Conservation (phyloP, 2,329 filamentous ascomycete genomes). For the Septoria petroselini region DNA sequence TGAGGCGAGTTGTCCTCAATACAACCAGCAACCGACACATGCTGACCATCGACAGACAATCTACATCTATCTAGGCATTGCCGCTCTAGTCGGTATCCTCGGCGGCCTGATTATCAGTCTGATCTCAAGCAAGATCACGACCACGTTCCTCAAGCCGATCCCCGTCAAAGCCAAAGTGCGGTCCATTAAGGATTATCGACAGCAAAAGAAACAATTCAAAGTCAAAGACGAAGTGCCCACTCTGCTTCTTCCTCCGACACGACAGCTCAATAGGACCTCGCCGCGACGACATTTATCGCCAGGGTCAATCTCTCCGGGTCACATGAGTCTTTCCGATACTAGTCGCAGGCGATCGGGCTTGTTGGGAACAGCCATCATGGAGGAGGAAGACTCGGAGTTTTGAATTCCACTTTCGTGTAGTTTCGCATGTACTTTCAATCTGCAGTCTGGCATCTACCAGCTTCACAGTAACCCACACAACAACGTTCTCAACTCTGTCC, state of each 20-base stretch:
- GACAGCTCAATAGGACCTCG: slow-evolving; percentile 7
- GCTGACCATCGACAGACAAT: slow-evolving; percentile 42
- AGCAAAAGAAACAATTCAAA: slow-evolving; percentile 31
- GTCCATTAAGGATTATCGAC: slow-evolving; percentile 36
- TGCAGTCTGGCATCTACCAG: neutral
- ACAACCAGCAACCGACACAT: no score
- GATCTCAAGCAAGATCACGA: slow-evolving; percentile 48
- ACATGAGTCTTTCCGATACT: slow-evolving; percentile 32
- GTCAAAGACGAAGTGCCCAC: slow-evolving; percentile 14
- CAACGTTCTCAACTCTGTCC: no score
- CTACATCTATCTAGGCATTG: slow-evolving; percentile 62
- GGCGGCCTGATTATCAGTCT: slow-evolving; percentile 60
- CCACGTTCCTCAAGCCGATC: slow-evolving; percentile 26
- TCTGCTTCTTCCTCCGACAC: slow-evolving; percentile 2
- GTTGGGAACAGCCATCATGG: slow-evolving; percentile 65
- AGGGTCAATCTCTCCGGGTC: slow-evolving; percentile 21
- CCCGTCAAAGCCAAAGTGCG: slow-evolving; percentile 22
- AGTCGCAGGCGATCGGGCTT: slow-evolving; percentile 48
- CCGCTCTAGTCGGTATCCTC: slow-evolving; percentile 63
- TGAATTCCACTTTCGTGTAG: slow-evolving; percentile 33
- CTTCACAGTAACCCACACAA: neutral
- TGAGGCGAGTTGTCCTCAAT: slow-evolving; percentile 47
- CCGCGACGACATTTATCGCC: slow-evolving; percentile 21
- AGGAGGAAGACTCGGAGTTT: slow-evolving; percentile 62
- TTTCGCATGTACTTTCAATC: neutral